phyloP scores from a whole-genome alignment of 805 yeast species.

The Clavispora phyllophila region DNA sequence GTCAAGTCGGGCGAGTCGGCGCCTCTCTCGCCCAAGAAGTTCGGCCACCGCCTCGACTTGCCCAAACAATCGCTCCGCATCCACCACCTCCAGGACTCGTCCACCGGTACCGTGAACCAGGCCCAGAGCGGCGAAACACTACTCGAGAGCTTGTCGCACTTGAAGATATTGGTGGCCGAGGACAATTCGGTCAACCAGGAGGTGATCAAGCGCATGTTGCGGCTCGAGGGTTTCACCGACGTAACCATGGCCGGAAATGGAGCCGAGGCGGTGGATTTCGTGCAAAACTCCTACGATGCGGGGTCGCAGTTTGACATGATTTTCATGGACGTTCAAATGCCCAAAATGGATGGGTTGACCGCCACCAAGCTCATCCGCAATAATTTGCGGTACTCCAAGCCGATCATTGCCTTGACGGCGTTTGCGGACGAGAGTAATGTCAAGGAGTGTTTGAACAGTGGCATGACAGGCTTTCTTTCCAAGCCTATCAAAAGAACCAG shows the following conservation, averaged over 20 bases:
- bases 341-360: conserved; percentile 80
- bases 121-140: conserved; percentile 11
- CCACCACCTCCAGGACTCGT: conserved; percentile 2
- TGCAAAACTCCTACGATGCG: conserved; percentile 42
- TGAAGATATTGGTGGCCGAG: conserved; percentile 79
- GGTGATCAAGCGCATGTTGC: conserved; percentile 84
- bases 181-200: conserved; percentile 93
- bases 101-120: conserved; percentile 14
- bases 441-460: conserved; percentile 78
- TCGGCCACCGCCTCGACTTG: conserved; percentile 10
- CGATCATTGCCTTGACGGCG: conserved; percentile 92
- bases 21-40: too few relatives aligned
- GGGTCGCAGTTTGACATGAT: conserved; percentile 58
- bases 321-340: conserved; percentile 98
- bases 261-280: conserved; percentile 72
- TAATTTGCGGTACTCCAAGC: conserved; percentile 55
- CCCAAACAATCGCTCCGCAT: conserved; percentile 7
- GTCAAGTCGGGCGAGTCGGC: neutral
- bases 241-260: conserved; percentile 87
- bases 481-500: conserved; percentile 80
- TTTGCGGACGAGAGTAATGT: conserved; percentile 91
- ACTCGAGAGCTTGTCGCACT: conserved; percentile 25
- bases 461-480: conserved; percentile 87
- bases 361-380: conserved; percentile 74
- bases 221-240: conserved; percentile 69